These are phyloP conservation scores for Alternaria tenuissima DNA, from an alignment of 2,329 filamentous ascomycete genomes.

Conservation along the genomic window DNA sequence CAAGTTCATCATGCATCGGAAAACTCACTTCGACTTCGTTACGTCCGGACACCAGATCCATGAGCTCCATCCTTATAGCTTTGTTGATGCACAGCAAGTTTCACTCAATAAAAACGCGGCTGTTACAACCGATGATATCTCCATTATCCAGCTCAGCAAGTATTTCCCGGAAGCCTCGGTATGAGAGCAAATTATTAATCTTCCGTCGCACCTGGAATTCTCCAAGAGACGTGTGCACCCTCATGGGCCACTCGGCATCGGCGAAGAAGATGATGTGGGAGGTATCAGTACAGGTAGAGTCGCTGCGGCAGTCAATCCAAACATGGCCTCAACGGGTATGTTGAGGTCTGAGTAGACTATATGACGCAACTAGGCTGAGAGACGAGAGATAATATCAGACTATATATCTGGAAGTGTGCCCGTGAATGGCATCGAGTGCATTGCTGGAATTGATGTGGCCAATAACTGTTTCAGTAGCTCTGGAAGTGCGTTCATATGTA, in stretches of 20 bases:
- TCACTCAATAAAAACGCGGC: background rate
- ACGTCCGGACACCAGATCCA: background rate
- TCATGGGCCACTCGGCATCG: background rate
- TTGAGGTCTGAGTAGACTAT: background rate
- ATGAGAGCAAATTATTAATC: background rate
- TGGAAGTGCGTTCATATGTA: background rate
- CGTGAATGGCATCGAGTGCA: background rate
- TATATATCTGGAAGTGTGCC: background rate
- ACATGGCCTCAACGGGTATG: background rate
- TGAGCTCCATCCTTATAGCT: background rate
- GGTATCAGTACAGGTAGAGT: background rate
- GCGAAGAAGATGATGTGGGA: background rate
- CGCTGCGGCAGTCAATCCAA: background rate
- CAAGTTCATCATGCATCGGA: background rate
- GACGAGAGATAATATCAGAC: background rate
- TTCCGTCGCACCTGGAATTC: background rate
- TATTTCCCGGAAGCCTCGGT: background rate
- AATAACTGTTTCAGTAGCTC: background rate
- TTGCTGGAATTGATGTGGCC: background rate
- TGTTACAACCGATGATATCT: background rate
- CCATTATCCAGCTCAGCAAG: background rate
- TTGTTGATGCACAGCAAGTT: background rate
- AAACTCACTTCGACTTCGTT: background rate
- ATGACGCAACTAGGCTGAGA: background rate
- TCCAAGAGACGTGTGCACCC: background rate